phyloP scores from a whole-genome alignment of 2,329 filamentous ascomycete genomes.

The Xylariaceae sp. region DNA sequence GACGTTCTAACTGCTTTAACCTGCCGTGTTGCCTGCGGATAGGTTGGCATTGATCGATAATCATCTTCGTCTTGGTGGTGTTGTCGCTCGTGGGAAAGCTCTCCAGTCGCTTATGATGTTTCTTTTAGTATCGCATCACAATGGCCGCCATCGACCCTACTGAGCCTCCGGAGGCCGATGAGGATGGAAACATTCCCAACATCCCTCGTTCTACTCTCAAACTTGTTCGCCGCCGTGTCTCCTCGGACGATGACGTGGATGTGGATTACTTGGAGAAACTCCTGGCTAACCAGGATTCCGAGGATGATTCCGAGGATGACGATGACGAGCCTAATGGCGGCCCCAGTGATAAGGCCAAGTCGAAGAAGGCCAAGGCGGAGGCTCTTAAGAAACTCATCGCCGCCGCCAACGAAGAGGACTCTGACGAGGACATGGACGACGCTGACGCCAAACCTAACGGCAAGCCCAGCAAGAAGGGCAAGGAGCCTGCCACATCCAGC shows the following conservation, averaged over 20 bases:
- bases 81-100: neutral
- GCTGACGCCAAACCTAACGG: conserved; percentile 55
- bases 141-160: conserved; percentile 97
- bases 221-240: conserved; percentile 69
- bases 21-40: too few relatives aligned
- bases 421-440: conserved; percentile 62
- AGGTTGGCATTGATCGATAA: neutral
- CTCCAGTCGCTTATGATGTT: conserved; percentile 24
- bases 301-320: conserved; percentile 53
- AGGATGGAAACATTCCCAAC: conserved; percentile 54
- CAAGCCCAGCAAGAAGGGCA: conserved; percentile 61
- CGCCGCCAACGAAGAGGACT: conserved; percentile 54
- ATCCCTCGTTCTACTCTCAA: conserved; percentile 81
- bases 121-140: conserved; percentile 79
- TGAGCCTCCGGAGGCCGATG: conserved; percentile 62
- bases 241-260: conserved; percentile 58
- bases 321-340: conserved; percentile 79
- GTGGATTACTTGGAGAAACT: conserved; percentile 59
- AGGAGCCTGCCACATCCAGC: conserved; percentile 55
- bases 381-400: conserved; percentile 74
- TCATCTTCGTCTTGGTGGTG: neutral
- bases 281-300: conserved; percentile 41
- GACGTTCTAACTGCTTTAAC: neutral
- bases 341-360: conserved; percentile 85
- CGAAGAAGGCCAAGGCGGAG: conserved; percentile 76